phyloP scores from a whole-genome alignment of 2,329 filamentous ascomycete genomes.

The Fusarium tricinctum region DNA sequence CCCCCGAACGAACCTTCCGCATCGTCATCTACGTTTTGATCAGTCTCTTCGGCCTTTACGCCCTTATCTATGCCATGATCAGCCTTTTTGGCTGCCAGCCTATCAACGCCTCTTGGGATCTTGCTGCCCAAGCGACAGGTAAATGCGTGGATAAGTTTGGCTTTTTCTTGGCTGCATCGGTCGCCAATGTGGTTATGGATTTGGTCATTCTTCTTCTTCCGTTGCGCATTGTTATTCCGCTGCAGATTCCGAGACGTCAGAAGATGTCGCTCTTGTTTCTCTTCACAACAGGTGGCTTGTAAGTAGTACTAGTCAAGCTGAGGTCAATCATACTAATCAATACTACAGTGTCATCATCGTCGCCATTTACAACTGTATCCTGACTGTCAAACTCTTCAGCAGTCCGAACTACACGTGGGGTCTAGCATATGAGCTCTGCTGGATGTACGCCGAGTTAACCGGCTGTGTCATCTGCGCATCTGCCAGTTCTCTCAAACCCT shows the following conservation, averaged over 20 bases:
- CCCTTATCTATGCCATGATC: constrained; percentile 43
- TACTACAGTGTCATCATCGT: constrained; percentile 36
- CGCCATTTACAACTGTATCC: constrained; percentile 43
- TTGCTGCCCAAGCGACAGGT: constrained; percentile 37
- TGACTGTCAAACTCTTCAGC: constrained; percentile 41
- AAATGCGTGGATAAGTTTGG: constrained; percentile 46
- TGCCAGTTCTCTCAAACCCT: constrained; percentile 41
- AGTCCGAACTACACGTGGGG: constrained; percentile 45
- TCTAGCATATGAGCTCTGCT: constrained; percentile 42
- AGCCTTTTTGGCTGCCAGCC: constrained; percentile 44
- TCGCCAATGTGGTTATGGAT: constrained; percentile 46
- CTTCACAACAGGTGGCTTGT: constrained; percentile 45
- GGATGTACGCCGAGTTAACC: constrained; percentile 47
- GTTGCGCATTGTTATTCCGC: constrained; percentile 28
- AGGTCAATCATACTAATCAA: not conserved
- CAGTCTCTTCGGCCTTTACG: constrained; percentile 31
- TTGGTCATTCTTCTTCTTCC: constrained; percentile 38
- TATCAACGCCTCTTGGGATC: constrained; percentile 44
- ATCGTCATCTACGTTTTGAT: constrained; percentile 23
- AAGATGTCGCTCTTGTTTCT: constrained; percentile 38
- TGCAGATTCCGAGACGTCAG: constrained; percentile 40
- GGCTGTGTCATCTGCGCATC: constrained; percentile 46
- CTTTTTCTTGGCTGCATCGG: constrained; percentile 44
- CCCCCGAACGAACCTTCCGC: constrained; percentile 41
- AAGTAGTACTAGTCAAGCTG: not conserved